These are phyloP conservation scores for Limnomonas spitsbergensis DNA, from an alignment of 139 green algal genomes.

Conservation along the genomic window DNA sequence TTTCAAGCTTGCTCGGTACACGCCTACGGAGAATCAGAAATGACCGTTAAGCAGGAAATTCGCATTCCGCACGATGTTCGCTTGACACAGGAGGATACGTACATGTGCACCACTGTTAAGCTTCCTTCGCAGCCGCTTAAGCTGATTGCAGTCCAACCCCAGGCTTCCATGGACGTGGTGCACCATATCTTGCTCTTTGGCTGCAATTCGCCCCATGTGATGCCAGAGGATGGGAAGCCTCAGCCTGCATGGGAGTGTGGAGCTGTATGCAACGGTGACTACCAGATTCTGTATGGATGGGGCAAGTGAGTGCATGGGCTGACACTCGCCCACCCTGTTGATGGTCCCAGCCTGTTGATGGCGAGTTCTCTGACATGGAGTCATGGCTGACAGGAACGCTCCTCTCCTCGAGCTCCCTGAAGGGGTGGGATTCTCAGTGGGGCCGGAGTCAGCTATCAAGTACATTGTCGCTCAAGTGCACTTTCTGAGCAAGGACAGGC, in stretches of 20 bases:
- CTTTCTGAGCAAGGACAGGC: constrained; percentile 50
- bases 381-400: constrained; percentile 66
- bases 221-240: neutral
- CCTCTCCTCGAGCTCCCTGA: constrained; percentile 60
- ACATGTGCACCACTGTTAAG: constrained; percentile 62
- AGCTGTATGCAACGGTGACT: neutral
- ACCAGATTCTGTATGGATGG: constrained; percentile 71
- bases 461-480: constrained; percentile 78
- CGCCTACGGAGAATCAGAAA: no score
- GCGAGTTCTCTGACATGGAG: no score
- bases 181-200: constrained; percentile 93
- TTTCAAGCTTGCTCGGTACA: no score
- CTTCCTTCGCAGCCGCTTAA: constrained; percentile 61
- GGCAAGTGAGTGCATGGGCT: constrained; percentile 48
- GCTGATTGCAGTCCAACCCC: constrained; percentile 62
- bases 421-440: constrained; percentile 69
- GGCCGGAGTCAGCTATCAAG: constrained; percentile 42
- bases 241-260: neutral
- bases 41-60: neutral
- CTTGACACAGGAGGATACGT: constrained; percentile 25
- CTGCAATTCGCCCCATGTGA: neutral
- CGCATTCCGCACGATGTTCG: neutral
- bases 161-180: constrained; percentile 62
- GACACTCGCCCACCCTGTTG: no score
- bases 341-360: no score